Evolutionary conservation across 805 yeast species (phyloP).

Genomic region (Martiniozyma abietophila): DNA sequence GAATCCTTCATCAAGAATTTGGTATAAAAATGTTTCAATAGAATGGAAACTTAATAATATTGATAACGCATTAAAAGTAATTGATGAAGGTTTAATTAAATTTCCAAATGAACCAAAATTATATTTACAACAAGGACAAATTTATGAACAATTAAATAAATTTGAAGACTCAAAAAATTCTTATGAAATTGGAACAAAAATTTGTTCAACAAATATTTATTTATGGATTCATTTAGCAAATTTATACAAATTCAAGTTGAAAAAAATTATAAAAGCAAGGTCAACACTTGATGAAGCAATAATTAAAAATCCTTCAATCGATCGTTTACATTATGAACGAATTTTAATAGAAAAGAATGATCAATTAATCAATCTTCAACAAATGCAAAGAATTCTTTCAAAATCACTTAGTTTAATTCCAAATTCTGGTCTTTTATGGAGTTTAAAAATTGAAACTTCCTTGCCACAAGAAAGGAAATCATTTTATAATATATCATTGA

Average conservation of each 20-base stretch:
- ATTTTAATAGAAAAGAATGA: constrained; percentile 46
- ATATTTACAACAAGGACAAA: constrained; percentile 55
- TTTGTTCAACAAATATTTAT: constrained; percentile 32
- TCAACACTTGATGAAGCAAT: constrained; percentile 64
- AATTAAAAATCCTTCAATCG: constrained; percentile 38
- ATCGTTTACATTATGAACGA: constrained; percentile 48
- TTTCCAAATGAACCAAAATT: constrained; percentile 46
- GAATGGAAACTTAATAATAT: constrained; percentile 31
- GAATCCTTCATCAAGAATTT: constrained; percentile 37
- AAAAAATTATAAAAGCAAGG: constrained; percentile 49
- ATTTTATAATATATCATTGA: constrained; percentile 61
- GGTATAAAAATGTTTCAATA: constrained; percentile 52
- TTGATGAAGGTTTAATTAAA: constrained; percentile 37
- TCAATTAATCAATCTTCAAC: constrained; percentile 43
- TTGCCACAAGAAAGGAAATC: constrained; percentile 36
- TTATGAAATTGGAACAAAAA: constrained; percentile 39
- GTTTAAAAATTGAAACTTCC: constrained; percentile 43
- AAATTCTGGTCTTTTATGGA: constrained; percentile 54
- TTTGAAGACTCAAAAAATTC: constrained; percentile 36
- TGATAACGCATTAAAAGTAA: constrained; percentile 31
- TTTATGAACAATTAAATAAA: constrained; percentile 27
- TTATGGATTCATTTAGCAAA: constrained; percentile 50
- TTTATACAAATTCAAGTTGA: constrained; percentile 34
- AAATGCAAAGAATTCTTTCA: constrained; percentile 35
- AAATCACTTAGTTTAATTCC: constrained; percentile 55